Evolutionary conservation across 192 early-diverging fungal genomes (phyloP).

Genomic region (Geranomyces michiganensis): DNA sequence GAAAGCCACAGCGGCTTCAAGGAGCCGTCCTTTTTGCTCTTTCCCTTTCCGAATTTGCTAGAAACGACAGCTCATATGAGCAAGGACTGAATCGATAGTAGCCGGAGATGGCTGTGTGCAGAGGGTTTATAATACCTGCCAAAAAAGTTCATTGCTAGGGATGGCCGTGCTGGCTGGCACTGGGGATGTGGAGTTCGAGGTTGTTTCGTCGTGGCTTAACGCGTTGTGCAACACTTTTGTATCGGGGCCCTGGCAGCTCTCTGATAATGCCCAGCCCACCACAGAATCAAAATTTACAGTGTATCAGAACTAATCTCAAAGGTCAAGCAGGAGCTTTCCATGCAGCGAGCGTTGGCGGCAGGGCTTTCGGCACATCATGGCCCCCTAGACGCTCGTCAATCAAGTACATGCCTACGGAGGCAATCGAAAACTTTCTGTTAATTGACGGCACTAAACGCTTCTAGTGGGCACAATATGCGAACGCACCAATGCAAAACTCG

Average conservation of each 20-base stretch:
- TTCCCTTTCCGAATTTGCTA: conserved; percentile 37
- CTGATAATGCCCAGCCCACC: too few species aligned
- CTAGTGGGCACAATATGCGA: background rate
- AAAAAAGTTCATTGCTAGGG: conserved; percentile 42
- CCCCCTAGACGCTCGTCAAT: conserved; percentile 26
- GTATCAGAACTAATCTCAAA: too few species aligned
- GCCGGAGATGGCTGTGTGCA: background rate
- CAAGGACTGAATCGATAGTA: background rate
- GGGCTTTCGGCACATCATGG: background rate
- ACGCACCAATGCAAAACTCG: conserved; percentile 33
- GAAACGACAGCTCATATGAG: too few species aligned
- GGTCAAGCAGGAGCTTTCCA: background rate
- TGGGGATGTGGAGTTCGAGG: too few species aligned
- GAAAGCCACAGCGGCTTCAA: conserved; percentile 40
- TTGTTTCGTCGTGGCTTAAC: too few species aligned
- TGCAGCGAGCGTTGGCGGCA: background rate
- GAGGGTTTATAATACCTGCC: conserved; percentile 19
- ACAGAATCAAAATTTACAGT: too few species aligned
- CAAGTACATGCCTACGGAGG: conserved; percentile 19
- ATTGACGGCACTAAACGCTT: background rate
- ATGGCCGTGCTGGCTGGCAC: too few species aligned
- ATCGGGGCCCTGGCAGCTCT: too few species aligned
- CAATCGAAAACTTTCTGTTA: background rate
- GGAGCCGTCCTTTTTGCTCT: conserved; percentile 32
- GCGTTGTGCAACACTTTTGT: too few species aligned